Conservation (phyloP, 2,329 filamentous ascomycete species). For the Nigrograna mackinnonii region DNA sequence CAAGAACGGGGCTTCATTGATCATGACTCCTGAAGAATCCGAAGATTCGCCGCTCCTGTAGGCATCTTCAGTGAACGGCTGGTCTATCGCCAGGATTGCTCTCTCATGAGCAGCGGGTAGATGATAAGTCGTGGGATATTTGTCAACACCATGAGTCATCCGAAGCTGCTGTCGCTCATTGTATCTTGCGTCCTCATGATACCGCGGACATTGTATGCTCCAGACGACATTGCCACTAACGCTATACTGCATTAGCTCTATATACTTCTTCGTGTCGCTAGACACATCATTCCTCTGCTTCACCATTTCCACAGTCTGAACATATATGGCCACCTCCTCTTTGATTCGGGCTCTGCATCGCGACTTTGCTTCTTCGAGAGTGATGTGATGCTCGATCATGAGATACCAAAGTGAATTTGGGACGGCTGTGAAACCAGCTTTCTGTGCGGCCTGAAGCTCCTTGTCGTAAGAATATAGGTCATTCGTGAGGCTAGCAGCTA, state of each 20-base stretch:
- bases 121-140: too few species aligned
- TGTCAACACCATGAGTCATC: neutral
- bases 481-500: slow-evolving; percentile 39
- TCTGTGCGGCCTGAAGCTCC: slow-evolving; percentile 28
- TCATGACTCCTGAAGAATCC: too few species aligned
- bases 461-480: slow-evolving; percentile 47
- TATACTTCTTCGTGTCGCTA: slow-evolving; percentile 28
- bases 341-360: slow-evolving; percentile 22
- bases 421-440: slow-evolving; percentile 27
- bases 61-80: too few species aligned
- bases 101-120: too few species aligned
- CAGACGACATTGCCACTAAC: slow-evolving; percentile 40
- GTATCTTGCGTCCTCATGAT: slow-evolving; percentile 12
- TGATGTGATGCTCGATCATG: slow-evolving; percentile 38
- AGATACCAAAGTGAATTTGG: slow-evolving; percentile 47
- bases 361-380: slow-evolving; percentile 28
- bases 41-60: too few species aligned
- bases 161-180: slow-evolving; percentile 1
- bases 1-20: too few species aligned
- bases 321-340: slow-evolving; percentile 18
- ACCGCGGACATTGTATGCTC: slow-evolving; percentile 41
- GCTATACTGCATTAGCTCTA: slow-evolving; percentile 33
- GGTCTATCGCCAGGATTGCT: too few species aligned
- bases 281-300: slow-evolving; percentile 8
- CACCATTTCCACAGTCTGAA: slow-evolving; percentile 15